phyloP scores from a whole-genome alignment of 78 protist genomes.

The Dictyostelium citrinum region DNA sequence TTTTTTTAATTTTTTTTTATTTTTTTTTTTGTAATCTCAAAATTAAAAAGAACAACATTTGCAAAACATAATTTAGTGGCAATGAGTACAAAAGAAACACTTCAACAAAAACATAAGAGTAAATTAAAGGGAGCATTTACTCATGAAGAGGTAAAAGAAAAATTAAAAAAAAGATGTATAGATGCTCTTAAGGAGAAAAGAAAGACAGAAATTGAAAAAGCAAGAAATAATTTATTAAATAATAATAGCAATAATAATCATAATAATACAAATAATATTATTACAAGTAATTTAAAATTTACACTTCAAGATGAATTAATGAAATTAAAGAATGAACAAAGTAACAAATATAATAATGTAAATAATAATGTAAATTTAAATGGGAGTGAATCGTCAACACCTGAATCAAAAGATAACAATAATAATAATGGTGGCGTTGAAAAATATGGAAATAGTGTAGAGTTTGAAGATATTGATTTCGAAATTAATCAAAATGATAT shows the following conservation, averaged over 20 bases:
- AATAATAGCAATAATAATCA: not conserved
- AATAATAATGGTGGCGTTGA: not conserved
- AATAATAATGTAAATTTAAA: not conserved
- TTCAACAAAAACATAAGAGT: not conserved
- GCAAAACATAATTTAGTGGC: not conserved
- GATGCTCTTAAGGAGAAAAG: conserved; percentile 15
- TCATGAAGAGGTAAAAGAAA: not conserved
- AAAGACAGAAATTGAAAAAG: not conserved
- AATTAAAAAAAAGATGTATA: conserved; percentile 9
- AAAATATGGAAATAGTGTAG: conserved; percentile 1
- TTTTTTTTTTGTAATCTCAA: not conserved
- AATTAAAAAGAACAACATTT: not conserved
- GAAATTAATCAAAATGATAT: not conserved
- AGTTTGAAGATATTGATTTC: not conserved
- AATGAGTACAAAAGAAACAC: not conserved
- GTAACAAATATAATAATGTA: not conserved
- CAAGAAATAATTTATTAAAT: not conserved
- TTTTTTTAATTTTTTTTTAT: not conserved
- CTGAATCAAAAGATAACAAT: not conserved
- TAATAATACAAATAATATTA: not conserved
- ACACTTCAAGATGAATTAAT: not conserved
- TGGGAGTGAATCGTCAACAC: not conserved
- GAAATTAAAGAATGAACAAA: not conserved
- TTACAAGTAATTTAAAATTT: not conserved
- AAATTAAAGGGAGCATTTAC: conserved; percentile 12